A percentile compares a stretch with the other conserved stretches of the same genome.
phyloP scores from a whole-genome alignment of 2,329 filamentous ascomycete species.

The Botrytis elliptica region DNA sequence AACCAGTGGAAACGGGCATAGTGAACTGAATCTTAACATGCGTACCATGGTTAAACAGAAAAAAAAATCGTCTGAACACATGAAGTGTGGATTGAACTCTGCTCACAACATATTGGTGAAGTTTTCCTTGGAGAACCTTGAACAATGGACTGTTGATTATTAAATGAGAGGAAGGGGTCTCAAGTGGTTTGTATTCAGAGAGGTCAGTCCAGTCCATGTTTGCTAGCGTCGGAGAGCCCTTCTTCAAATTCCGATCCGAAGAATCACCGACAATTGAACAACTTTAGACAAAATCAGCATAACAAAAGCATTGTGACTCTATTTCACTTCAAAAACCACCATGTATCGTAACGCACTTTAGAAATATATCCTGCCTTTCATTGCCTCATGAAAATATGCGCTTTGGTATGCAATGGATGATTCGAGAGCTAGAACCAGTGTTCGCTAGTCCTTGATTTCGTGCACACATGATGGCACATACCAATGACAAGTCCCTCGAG shows the following conservation, averaged over 20 bases:
- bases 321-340: neutral
- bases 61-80: too few species aligned
- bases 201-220: neutral
- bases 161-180: neutral
- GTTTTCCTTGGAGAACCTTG: neutral
- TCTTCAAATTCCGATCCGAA: neutral
- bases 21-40: neutral
- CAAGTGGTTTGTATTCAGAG: neutral
- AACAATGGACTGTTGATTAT: neutral
- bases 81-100: neutral
- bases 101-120: neutral
- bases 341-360: neutral
- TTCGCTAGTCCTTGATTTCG: neutral
- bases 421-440: constrained; percentile 2
- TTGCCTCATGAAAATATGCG: neutral
- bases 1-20: neutral
- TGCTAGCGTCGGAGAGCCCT: neutral
- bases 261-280: constrained; percentile 8
- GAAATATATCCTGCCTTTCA: neutral
- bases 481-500: neutral
- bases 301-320: neutral
- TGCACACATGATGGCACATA: neutral
- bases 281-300: neutral
- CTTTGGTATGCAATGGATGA: neutral
- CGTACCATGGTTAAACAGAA: neutral